Conservation (phyloP, 1,284 basidiomycete genomes). For the Austropuccinia psidii region DNA sequence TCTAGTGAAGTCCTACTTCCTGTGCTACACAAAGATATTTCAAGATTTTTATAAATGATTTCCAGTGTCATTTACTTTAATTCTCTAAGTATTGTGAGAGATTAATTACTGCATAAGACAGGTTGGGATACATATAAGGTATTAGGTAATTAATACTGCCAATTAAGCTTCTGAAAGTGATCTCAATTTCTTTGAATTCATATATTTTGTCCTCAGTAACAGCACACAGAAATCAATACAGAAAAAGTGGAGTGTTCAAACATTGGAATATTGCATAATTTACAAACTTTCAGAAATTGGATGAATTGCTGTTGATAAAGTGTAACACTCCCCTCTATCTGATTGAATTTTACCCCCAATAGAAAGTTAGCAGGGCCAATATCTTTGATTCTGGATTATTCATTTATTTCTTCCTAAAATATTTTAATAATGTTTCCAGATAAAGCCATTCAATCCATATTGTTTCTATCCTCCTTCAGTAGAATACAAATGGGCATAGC, state of each 20-base stretch:
- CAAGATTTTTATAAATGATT: neutral
- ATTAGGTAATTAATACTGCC: neutral
- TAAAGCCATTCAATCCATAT: neutral
- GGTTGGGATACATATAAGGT: neutral
- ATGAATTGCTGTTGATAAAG: neutral
- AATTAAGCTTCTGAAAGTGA: neutral
- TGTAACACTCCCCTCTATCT: neutral
- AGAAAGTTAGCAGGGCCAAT: neutral
- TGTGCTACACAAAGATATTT: neutral
- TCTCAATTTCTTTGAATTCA: neutral
- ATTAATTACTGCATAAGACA: neutral
- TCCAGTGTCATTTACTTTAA: neutral
- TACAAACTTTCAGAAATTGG: neutral
- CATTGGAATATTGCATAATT: neutral
- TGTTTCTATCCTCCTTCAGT: neutral
- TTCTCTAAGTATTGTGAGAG: neutral
- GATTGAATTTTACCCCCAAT: neutral
- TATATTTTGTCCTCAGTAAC: neutral
- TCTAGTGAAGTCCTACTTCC: neutral
- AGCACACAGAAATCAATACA: neutral
- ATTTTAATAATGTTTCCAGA: no score
- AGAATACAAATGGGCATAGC: neutral
- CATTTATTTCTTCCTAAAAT: neutral
- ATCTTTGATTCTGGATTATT: neutral
- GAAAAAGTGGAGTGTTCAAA: neutral